These are phyloP conservation scores for Pugionium dolabratum DNA, from an alignment of 345 rosid genomes.

Conservation along the genomic window DNA sequence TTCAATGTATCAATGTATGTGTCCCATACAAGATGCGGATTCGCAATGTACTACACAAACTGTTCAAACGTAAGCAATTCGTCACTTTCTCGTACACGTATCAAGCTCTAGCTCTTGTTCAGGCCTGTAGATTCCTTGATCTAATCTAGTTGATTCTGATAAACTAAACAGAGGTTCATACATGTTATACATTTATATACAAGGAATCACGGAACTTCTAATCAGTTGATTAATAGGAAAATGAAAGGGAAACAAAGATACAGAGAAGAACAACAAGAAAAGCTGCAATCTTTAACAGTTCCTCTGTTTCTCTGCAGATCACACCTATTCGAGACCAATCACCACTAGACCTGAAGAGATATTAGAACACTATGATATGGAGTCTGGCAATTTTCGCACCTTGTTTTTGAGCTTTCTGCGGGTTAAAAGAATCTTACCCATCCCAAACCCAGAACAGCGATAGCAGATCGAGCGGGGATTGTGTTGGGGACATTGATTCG, in stretches of 20 bases:
- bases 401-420: not conserved
- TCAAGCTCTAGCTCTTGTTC: not conserved
- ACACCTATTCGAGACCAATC: slow-evolving; percentile 95
- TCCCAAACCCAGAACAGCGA: slow-evolving; percentile 40
- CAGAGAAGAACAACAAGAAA: slow-evolving; percentile 70
- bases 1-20: slow-evolving; percentile 24
- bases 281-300: slow-evolving; percentile 48
- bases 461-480: too few relatives aligned
- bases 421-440: slow-evolving; percentile 47
- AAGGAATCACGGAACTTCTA: slow-evolving; percentile 9
- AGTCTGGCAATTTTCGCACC: not conserved
- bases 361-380: slow-evolving; percentile 4
- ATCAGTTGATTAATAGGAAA: slow-evolving; percentile 15
- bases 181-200: not conserved
- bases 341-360: slow-evolving; percentile 65
- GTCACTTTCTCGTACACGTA: slow-evolving; percentile 15
- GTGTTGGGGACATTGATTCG: too few relatives aligned
- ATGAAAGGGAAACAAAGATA: slow-evolving; percentile 42
- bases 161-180: slow-evolving; percentile 1
- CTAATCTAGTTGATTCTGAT: not conserved
- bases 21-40: slow-evolving; percentile 13
- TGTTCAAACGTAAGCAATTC: slow-evolving; percentile 5
- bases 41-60: slow-evolving; percentile 14
- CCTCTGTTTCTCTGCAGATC: slow-evolving; percentile 49
- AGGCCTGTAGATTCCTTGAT: not conserved